Evolutionary conservation across 441 rosid genomes (phyloP), one percentile per base, ranked within the genome.

Genomic region (Lepidium campestre): DNA sequence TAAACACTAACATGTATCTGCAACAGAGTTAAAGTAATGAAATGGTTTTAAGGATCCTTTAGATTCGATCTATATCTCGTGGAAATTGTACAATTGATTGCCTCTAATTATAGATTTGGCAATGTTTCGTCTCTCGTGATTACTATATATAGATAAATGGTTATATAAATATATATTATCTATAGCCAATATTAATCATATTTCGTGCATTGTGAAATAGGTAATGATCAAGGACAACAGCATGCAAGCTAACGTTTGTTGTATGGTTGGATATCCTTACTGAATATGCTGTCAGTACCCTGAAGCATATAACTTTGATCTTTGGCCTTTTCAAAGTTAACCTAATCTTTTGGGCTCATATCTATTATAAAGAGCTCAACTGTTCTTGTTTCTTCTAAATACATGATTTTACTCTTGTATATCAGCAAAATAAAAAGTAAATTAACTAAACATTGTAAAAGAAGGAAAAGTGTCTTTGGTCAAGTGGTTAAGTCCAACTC

Each of bases 281-380:
- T 39, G 42, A 58, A 68, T 48, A 68, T 68, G 72, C 50, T 47
- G 41, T 29, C 72, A 57, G 12, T 46, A 41, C 11, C 22, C 22
- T 36, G 49, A 47, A 39, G 40, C 52, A 68, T 68, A 37, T 68
- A 29, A 39, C 44, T 58, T 37, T 58, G 41, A 37, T 40, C 18
- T 50, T 59, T 31, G 60, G 45, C 44, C 31, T 39, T 67, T 68
- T 10, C 45, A 68, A 67, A 59, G 45, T 37, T 18, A 40, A 29
- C 34, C 9, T 29, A 29, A 0, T 29, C n/a, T n/a, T n/a, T n/a
- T n/a, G n/a, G n/a, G n/a, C n/a, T n/a, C 34, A 29, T 4, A 4
- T 27, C 11, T 46, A 20, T 46, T 46, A 20, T 5, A 47, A 49
- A 10, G n/a, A 27, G 39, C 39, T 50, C 2, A 5, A 13, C 1